phyloP scores from a whole-genome alignment of 129 eudicot genomes.

The Tagetes erecta region DNA sequence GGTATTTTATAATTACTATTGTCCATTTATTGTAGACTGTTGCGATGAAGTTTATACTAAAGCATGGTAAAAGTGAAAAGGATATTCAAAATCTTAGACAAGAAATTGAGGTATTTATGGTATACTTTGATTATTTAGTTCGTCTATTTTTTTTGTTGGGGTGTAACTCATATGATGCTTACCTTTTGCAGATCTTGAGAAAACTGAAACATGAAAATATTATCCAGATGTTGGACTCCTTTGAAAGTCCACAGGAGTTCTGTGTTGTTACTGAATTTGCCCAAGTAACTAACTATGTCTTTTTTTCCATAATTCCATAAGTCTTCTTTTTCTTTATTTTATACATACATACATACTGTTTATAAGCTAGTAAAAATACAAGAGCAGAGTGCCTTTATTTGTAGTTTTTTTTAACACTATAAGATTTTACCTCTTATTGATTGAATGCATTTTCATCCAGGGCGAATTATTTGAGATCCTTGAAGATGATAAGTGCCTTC shows the following conservation, averaged over 20 bases:
- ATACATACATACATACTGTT: neutral
- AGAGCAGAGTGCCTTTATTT: neutral
- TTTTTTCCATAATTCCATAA: neutral
- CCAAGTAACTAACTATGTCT: slow-evolving; percentile 49
- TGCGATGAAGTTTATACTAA: slow-evolving; percentile 92
- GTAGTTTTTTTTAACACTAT: neutral
- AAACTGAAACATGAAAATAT: slow-evolving; percentile 95
- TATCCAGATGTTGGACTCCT: slow-evolving; percentile 92
- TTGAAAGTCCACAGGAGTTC: slow-evolving; percentile 95
- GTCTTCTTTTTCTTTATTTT: neutral
- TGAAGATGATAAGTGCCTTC: slow-evolving; percentile 96
- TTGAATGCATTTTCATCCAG: slow-evolving; percentile 36
- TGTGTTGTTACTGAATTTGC: slow-evolving; percentile 99
- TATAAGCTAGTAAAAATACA: slow-evolving; percentile 9
- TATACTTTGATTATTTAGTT: neutral
- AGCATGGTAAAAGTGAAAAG: slow-evolving; percentile 95
- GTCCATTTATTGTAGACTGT: slow-evolving; percentile 58
- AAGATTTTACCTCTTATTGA: slow-evolving; percentile 10
- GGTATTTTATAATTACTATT: neutral
- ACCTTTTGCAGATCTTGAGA: slow-evolving; percentile 68
- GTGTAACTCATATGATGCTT: slow-evolving; percentile 2
- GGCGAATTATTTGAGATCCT: slow-evolving; percentile 97
- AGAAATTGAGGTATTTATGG: slow-evolving; percentile 81
- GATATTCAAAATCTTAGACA: slow-evolving; percentile 90
- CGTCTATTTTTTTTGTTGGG: neutral